Evolutionary conservation across 139 green algal genomes (phyloP), one percentile per base, ranked within the genome.

Genomic region (Deuterostichococcus epilithicus): DNA sequence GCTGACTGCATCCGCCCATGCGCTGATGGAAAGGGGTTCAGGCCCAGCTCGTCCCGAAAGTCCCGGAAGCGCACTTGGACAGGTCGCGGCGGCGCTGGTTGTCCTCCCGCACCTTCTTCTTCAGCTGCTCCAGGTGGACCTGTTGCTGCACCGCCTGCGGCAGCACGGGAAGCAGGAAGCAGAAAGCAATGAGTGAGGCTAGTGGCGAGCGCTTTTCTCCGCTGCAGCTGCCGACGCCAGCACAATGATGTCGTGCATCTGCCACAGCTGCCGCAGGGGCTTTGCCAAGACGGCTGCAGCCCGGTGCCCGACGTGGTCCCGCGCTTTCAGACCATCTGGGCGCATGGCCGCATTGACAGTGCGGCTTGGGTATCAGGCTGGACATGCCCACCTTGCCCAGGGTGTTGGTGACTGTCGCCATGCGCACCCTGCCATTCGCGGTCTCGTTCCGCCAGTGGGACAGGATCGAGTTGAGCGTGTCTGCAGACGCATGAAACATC

Each of bases 51-150:
- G n/a, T n/a, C n/a, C n/a, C n/a, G n/a, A n/a, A n/a, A n/a, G n/a
- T n/a, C n/a, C n/a, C n/a, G n/a, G n/a, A n/a, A n/a, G n/a, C 18
- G 20, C 18, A 63, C 52, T 20, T 63, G 52, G 52, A 63, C 8
- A 63, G 20, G 52, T 88, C 74, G 4, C 68, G 45, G 3, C 68
- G 59, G 35, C 35, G 68, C 79, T 81, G 63, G 78, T 86, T 86
- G 52, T 76, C 45, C 69, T 75, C 3, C 63, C 80, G 72, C 23
- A 73, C 59, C 66, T 75, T 68, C 25, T 68, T 36, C 70, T 82
- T 76, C 73, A 88, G 70, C 74, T 76, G 69, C 44, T 85, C 63
- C 45, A 89, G 70, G 70, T 85, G 76, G 34, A 86, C 75, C 77
- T 89, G 84, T 2, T 30, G 65, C 75, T 89, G 79, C 25, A 86